These are phyloP conservation scores for Tephrocybe rancida DNA, from an alignment of 768 basidiomycete genomes.

Conservation along the genomic window DNA sequence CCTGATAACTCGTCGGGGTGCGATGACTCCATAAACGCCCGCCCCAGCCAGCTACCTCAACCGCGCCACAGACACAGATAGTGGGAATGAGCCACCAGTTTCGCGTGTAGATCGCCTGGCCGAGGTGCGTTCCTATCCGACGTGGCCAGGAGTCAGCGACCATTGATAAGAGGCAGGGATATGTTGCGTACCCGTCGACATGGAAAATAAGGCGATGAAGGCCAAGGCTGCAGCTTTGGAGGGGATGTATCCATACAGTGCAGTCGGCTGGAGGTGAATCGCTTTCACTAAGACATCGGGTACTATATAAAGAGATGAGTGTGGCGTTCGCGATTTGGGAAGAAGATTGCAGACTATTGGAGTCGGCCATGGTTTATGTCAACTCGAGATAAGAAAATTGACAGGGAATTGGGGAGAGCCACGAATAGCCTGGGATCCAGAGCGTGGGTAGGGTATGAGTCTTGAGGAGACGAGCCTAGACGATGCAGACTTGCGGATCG, in stretches of 20 bases:
- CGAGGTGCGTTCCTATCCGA: constrained; percentile 44
- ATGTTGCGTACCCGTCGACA: constrained; percentile 35
- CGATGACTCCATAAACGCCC: constrained; percentile 54
- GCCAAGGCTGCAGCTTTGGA: constrained; percentile 36
- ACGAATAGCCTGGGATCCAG: too few species aligned
- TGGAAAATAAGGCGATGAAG: constrained; percentile 40
- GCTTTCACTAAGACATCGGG: not conserved
- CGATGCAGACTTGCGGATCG: too few species aligned
- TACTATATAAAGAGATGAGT: not conserved
- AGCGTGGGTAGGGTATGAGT: too few species aligned
- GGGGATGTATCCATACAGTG: constrained; percentile 41
- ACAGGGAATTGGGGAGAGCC: too few species aligned
- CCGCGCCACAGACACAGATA: constrained; percentile 42
- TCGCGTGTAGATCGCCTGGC: constrained; percentile 43
- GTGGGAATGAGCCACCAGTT: constrained; percentile 60
- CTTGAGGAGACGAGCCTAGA: too few species aligned
- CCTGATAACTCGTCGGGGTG: constrained; percentile 18
- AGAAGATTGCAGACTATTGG: too few species aligned
- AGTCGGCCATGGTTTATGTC: too few species aligned
- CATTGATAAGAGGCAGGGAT: not conserved
- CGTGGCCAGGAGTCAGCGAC: not conserved
- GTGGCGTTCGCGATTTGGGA: too few species aligned
- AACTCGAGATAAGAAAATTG: too few species aligned
- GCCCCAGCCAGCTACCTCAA: constrained; percentile 59
- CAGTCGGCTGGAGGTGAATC: not conserved